Evolutionary conservation across 768 basidiomycete genomes (phyloP), one percentile per base, ranked within the genome.

Genomic region (Boletus sensibilis): DNA sequence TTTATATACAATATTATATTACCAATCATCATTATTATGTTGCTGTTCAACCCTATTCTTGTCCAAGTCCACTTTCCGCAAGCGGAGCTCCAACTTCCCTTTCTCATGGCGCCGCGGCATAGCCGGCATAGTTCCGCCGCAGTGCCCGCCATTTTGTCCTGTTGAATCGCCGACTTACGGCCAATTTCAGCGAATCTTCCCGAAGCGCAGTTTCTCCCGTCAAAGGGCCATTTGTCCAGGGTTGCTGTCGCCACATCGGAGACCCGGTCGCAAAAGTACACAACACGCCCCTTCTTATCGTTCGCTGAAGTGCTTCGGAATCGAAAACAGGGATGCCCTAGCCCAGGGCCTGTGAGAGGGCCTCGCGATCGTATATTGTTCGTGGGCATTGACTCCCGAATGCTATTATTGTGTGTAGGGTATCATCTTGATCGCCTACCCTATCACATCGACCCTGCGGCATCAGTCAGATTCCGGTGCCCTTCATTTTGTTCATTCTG

Each of bases 371-470:
- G 53, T 27, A 41, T 50, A 55, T 56, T 53, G 55, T 55, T 52
- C 53, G 53, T 58, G 59, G 51, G 58, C 29, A 56, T 13, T 25
- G 41, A n/a, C 31, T 1, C n/a, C 51, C 49, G 59, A 48, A 47
- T 61, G 53, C 62, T 64, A 60, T 62, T 55, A 58, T 56, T 64
- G 60, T 34, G 29, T 8, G 40, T 55, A 59, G 62, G 69, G 61
- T 63, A 68, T 64, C 67, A 72, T 63, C 63, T 70, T 68, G 70
- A 72, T 72, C 70, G 61, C 61, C 64, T 68, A 72, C 72, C 72
- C 70, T 73, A 72, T 72, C 71, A 72, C 62, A 59, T 43, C 70
- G 71, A 72, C 71, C 70, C 70, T 71, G 67, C 53, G 48, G 46
- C 64, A 70, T 70, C 68, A 70, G 62, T 59, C 61, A 65, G 66